Evolutionary conservation across 345 rosid genomes (phyloP).

Genomic region (Rhodamnia argentea): DNA sequence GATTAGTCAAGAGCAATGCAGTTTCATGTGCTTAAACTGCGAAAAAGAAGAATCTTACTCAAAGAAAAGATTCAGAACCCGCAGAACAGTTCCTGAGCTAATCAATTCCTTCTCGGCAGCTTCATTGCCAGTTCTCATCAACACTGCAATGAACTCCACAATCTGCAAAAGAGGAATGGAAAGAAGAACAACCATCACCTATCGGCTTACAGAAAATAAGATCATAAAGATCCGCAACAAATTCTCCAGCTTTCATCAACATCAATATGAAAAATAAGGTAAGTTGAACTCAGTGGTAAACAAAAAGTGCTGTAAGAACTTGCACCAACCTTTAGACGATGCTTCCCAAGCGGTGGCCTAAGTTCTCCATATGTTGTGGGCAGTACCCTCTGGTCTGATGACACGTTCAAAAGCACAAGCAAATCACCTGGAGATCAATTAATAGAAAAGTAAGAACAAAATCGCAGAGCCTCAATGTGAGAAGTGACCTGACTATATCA

Average conservation of each 20-base stretch:
- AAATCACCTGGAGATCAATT: constrained; percentile 51
- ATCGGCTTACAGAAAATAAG: neutral
- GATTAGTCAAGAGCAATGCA: neutral
- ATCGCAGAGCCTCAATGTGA: neutral
- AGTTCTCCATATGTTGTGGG: constrained; percentile 91
- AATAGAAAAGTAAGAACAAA: neutral
- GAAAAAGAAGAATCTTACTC: constrained; percentile 42
- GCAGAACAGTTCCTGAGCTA: constrained; percentile 64
- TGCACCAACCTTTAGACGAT: constrained; percentile 76
- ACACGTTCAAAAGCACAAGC: constrained; percentile 59
- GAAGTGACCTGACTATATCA: neutral
- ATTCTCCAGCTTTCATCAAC: neutral
- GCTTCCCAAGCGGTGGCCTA: constrained; percentile 97
- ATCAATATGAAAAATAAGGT: neutral
- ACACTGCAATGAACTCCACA: constrained; percentile 93
- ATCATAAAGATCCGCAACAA: neutral
- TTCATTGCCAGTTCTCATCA: constrained; percentile 72
- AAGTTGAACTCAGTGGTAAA: neutral
- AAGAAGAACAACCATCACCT: neutral
- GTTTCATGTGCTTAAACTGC: neutral
- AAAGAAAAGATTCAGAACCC: constrained; percentile 74
- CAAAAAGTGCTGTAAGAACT: neutral
- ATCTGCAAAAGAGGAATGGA: constrained; percentile 37
- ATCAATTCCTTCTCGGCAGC: constrained; percentile 76
- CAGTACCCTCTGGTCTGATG: constrained; percentile 71